Base-by-base conservation (phyloP, 1,139 yeast species). In the Geotrichum citri-aurantii region DNA sequence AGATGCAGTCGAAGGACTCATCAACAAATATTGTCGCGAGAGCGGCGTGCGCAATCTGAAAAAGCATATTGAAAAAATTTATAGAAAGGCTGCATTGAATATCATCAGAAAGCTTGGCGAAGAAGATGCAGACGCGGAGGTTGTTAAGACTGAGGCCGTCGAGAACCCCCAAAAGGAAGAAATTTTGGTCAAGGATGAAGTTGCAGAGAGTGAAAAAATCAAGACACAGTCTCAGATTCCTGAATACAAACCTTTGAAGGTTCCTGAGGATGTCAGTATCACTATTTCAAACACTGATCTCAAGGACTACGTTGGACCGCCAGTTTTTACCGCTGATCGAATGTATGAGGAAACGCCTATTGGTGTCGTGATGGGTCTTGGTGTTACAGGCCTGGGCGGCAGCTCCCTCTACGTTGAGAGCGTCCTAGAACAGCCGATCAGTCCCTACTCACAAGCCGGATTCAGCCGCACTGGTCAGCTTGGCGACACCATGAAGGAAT, bases 401-500 rank as follows among this genome's bases (percentile, higher is more conserved):
- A 89, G 93, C 65, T 90, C 97, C 0, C 79, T 95, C 68, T 93
- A 92, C 72, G 92, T 93, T 59, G 99, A 95, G 71, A 88, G 97
- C 14, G 95, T 92, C 21, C 79, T 91, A 63, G 95, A 95, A 63
- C 92, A 89, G 70, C 85, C 96, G 0, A 78, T 91, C 59, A 81
- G 82, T 2, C 37, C 14, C 7, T 56, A 58, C 11, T 60, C 63
- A 2, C 54, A 52, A n/a, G 73, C 78, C 4, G 73, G 79, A 44
- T 73, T 86, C 59, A 83, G 83, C 60, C 78, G 92, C 47, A 95
- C 99, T 3, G 99, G 99, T 66, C 92, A 91, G 70, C 81, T 95
- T 65, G 97, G 96, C 65, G 98, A 93, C 68, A 97, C 93, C 48
- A 93, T 93, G 97, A 91, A 90, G 69, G 99, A 93, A 75, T 89